phyloP scores from a whole-genome alignment of 2,329 filamentous ascomycete genomes.

The Colletotrichum sublineola region DNA sequence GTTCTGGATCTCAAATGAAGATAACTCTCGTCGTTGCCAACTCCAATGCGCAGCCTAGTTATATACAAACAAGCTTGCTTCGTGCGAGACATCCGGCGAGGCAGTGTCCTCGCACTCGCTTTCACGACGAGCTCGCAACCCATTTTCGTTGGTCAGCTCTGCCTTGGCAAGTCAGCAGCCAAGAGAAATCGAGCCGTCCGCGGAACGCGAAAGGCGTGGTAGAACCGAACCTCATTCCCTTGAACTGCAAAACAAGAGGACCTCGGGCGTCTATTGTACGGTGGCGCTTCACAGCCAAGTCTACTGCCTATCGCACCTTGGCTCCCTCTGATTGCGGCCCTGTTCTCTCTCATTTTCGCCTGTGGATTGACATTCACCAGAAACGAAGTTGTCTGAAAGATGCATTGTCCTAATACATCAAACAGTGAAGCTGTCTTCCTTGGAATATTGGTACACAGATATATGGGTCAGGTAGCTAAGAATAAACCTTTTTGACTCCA shows the following conservation, averaged over 20 bases:
- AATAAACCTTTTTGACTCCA: fast-evolving
- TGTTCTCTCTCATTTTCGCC: no score
- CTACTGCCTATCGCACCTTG: no score
- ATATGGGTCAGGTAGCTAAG: neutral
- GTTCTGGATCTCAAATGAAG: no score
- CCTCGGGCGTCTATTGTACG: neutral
- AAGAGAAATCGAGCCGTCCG: conserved; percentile 1
- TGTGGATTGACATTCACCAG: no score
- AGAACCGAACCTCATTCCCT: neutral
- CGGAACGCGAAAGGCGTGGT: conserved; percentile 12
- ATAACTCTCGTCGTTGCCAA: neutral
- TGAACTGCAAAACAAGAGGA: neutral
- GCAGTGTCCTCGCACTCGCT: conserved; percentile 24
- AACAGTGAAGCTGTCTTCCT: no score
- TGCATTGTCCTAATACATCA: no score
- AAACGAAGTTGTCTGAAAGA: no score
- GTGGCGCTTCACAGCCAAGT: neutral
- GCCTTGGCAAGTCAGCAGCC: conserved; percentile 33
- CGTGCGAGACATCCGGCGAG: neutral
- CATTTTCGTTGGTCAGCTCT: conserved; percentile 3
- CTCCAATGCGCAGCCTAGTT: no score
- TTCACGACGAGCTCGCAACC: neutral
- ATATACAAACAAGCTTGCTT: neutral
- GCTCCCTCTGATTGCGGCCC: neutral
- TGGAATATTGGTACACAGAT: neutral